Evolutionary conservation across 225 moss, liverwort and hornwort species (phyloP).

Genomic region (Pseudoscleropodium purum): DNA sequence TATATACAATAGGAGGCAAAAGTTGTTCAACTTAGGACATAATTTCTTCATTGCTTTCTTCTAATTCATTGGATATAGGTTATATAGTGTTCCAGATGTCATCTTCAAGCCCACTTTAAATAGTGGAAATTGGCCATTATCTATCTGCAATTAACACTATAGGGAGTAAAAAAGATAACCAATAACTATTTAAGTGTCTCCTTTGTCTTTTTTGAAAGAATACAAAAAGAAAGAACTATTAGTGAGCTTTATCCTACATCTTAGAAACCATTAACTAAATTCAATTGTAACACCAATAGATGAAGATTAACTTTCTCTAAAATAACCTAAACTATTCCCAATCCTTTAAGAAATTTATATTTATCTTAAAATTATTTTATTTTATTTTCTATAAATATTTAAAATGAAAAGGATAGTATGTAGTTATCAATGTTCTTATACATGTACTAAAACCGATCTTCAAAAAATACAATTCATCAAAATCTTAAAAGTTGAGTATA

Average conservation of each 20-base stretch:
- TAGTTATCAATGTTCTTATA: background rate
- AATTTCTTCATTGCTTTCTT: background rate
- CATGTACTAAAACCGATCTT: accelerated
- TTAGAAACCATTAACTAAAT: no score
- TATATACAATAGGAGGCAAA: background rate
- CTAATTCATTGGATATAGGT: background rate
- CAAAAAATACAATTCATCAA: background rate
- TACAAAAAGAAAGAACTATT: no score
- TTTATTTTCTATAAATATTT: background rate
- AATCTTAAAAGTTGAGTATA: background rate
- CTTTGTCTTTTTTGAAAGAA: accelerated
- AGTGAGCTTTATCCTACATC: background rate
- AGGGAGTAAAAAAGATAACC: background rate
- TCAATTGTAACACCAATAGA: accelerated
- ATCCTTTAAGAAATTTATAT: no score
- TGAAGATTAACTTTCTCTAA: background rate
- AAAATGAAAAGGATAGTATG: background rate
- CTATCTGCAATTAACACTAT: accelerated
- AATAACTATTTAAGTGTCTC: background rate
- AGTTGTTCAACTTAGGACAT: background rate
- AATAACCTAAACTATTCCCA: accelerated
- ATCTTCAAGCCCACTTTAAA: background rate
- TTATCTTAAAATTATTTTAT: no score
- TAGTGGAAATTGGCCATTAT: background rate
- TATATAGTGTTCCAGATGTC: background rate